Evolutionary conservation across 768 basidiomycete genomes (phyloP), one percentile per base, ranked within the genome.

Genomic region (Russula emetica): DNA sequence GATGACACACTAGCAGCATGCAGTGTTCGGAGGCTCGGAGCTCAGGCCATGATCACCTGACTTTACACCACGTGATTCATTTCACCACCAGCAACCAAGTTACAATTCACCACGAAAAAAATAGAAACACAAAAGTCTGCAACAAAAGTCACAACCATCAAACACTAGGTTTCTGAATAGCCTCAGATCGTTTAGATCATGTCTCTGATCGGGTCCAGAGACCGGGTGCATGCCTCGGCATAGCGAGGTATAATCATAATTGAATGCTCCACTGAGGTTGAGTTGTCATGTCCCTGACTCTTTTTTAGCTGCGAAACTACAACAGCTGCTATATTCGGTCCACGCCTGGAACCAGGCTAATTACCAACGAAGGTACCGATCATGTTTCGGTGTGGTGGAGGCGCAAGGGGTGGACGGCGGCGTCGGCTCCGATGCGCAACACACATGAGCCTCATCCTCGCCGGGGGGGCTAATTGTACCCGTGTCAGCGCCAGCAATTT

Each of bases 251-350:
- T 5, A 5, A 26, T 16, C 32, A 44, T 47, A 47, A 47, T 32
- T 3, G 49, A 36, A 13, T 54, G 16, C 24, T 54, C 28, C 24
- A 54, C 40, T 20, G 24, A 50, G 20, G 36, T 50, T 38, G 53
- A 13, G 36, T 50, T 38, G 53, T 47, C 52, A 60, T 22, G 26
- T 53, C 51, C 40, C 24, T 32, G 14, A n/a, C 26, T 14, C 24
- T 16, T 14, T 16, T 45, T 20, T 58, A 24, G 36, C 14, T 47
- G 22, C 1, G 14, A 16, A 28, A 53, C 42, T 54, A 61, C 60
- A 61, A 61, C 24, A 32, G n/a, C 53, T 61, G 20, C 60, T 36
- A 36, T 54, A 54, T 61, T 20, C 18, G 60, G 44, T 24, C n/a
- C n/a, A 36, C 52, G n/a, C n/a, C 22, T 13, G 16, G 8, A 26